Conservation (phyloP, 1,284 basidiomycete genomes). For the Tetrapyrgos nigripes region DNA sequence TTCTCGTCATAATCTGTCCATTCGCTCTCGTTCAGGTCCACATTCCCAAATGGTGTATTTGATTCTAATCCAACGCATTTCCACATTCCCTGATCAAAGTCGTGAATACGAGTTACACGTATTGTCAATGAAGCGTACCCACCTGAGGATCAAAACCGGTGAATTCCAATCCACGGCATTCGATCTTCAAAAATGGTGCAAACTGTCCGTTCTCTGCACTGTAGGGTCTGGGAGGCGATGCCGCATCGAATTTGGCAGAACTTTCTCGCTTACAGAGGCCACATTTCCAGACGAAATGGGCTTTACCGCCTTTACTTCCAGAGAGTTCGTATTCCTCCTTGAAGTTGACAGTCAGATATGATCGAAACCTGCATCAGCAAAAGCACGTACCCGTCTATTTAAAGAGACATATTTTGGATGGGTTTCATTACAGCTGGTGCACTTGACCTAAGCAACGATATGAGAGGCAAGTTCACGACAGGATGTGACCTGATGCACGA, state of each 20-base stretch:
- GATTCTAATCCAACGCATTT: slow-evolving; percentile 64
- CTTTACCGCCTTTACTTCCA: slow-evolving; percentile 67
- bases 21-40: slow-evolving; percentile 68
- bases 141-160: slow-evolving; percentile 72
- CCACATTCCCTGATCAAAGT: slow-evolving; percentile 65
- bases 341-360: slow-evolving; percentile 7
- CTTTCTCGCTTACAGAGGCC: slow-evolving; percentile 78
- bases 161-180: slow-evolving; percentile 84
- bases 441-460: slow-evolving; percentile 63
- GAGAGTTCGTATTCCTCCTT: slow-evolving; percentile 73
- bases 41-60: slow-evolving; percentile 62
- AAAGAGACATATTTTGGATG: slow-evolving; percentile 75
- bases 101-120: not conserved
- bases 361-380: slow-evolving; percentile 3
- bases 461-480: not conserved
- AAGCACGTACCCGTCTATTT: slow-evolving; percentile 63
- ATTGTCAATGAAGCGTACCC: slow-evolving; percentile 17
- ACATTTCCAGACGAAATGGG: slow-evolving; percentile 83
- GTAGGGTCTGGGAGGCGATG: slow-evolving; percentile 60
- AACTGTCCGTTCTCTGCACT: slow-evolving; percentile 64
- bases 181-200: slow-evolving; percentile 67
- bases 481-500: slow-evolving; percentile 28
- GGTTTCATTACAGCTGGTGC: slow-evolving; percentile 75
- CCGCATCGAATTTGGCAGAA: slow-evolving; percentile 76
- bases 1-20: slow-evolving; percentile 88